Evolutionary conservation across 768 basidiomycete species (phyloP), one percentile per base, ranked within the genome.

Genomic region (Multifurca ochricompacta): DNA sequence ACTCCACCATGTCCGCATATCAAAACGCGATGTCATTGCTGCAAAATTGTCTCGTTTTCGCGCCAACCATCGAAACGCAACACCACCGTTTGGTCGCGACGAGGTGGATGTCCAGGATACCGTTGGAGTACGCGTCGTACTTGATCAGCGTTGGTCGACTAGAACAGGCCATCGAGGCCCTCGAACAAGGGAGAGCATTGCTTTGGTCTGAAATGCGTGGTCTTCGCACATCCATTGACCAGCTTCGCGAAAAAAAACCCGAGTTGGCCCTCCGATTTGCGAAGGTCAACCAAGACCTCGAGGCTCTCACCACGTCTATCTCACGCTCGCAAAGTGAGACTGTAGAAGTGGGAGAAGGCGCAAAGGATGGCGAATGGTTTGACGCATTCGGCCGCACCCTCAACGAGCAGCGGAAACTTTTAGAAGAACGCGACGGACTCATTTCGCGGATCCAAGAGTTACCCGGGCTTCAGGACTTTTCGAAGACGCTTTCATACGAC

Each of bases 131-230:
- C 21, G 48, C 48, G 11, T 50, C 48, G 18, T 41, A 50, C 21
- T 39, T 23, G 7, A 23, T 50, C 34, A 9, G 40, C 6, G 21
- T 7, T 1, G 30, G 39, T 21, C 37, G 40, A 32, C 13, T 14
- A 8, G 37, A 27, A 13, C 14, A 9, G 11, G 56, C 56, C 2
- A 31, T 57, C 21, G 56, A 59, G 6, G 25, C 30, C 37, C 34
- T 59, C 18, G 57, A 59, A 19, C 28, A 50, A 19, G 57, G 57
- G 5, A 16, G 57, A 6, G n/a, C 55, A 28, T 19, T 59, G 14
- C 44, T 59, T 3, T 59, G 57, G 57, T 47, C 44, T 0, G 36
- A 58, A 39, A 32, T 59, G 27, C 55, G 39, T 21, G 41, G 44
- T 4, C 32, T 59, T 18, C 57, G 57, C 5, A 40, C 55, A 4